Base-by-base conservation (phyloP, 176 grass and related monocot species). In the Cymbopogon citratus region DNA sequence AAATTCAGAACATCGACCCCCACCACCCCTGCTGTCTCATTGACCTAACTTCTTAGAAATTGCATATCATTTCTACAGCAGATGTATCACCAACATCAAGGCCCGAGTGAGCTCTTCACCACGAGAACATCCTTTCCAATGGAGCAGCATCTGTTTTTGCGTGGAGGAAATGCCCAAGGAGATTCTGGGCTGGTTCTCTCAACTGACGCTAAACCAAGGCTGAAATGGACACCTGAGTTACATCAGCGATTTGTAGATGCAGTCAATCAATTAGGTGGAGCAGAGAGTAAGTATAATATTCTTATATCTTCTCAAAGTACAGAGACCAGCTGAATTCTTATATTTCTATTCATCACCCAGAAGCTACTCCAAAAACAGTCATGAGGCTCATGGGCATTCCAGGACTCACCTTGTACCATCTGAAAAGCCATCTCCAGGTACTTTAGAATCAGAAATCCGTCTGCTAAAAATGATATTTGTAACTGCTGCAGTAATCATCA, bases 151-250 rank as follows among this genome's bases (percentile, higher is more conserved):
- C 64, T 96, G 78, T 96, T 93, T 93, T 77, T 93, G 75, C 89
- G 85, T 59, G 87, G 92, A 69, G 87, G 88, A 84, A 92, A 85
- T 89, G 61, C 75, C 5, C 86, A 92, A 85, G 97, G 91, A 84
- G 91, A 99, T 80, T 93, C 93, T 62, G 91, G 91, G 40, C 83
- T 99, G 62, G 91, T 99, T 89, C 97, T 99, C 71, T 99, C 93
- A 16, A 99, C 97, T 26, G 93, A 99, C 40, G 97, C 90, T 15
- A 99, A 99, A 85, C 97, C 97, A 80, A 91, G 97, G 80, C 73
- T 99, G 25, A 99, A 99, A 88, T 99, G 97, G 97, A 99, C 91
- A 38, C 93, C 97, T 9, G 97, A 96, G 87, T 91, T 99, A 84
- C 97, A 99, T 80, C 90, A 96, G 80, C 81, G 93, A 66, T 99